Conservation (phyloP, 345 rosid species). For the Punica granatum region DNA sequence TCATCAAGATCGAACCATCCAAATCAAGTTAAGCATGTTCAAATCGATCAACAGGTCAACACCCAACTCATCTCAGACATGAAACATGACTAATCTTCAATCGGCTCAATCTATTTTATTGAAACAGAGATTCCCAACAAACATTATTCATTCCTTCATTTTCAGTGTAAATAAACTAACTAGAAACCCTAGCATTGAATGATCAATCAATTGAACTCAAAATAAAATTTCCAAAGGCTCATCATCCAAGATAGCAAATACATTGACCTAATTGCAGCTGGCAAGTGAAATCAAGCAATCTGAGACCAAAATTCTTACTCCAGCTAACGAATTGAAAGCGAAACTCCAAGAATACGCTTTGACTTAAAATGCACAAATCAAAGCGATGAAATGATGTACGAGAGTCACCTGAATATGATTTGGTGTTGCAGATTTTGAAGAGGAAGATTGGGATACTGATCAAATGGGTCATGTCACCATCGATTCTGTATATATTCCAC, state of each 20-base stretch:
- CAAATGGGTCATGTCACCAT: conserved; percentile 95
- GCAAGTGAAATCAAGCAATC: background rate
- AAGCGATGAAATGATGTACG: background rate
- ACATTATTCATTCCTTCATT: background rate
- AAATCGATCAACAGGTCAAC: too few relatives aligned
- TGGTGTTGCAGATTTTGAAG: conserved; percentile 94
- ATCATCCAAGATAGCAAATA: background rate
- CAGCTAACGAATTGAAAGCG: background rate
- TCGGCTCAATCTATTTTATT: background rate
- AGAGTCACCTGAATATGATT: conserved; percentile 73
- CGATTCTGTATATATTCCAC: conserved; percentile 92
- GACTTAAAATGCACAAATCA: background rate
- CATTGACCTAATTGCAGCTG: background rate
- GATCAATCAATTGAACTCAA: background rate
- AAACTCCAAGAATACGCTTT: background rate
- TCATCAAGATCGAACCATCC: too few relatives aligned
- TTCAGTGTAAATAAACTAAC: background rate
- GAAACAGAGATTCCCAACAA: background rate
- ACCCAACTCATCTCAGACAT: too few relatives aligned
- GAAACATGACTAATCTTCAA: background rate
- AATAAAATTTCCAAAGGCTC: background rate
- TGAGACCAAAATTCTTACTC: background rate
- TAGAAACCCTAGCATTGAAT: background rate
- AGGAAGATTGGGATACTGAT: conserved; percentile 79
- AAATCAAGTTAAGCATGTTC: too few relatives aligned